Base-by-base conservation (phyloP, 768 basidiomycete genomes). In the Lentinula edodes region DNA sequence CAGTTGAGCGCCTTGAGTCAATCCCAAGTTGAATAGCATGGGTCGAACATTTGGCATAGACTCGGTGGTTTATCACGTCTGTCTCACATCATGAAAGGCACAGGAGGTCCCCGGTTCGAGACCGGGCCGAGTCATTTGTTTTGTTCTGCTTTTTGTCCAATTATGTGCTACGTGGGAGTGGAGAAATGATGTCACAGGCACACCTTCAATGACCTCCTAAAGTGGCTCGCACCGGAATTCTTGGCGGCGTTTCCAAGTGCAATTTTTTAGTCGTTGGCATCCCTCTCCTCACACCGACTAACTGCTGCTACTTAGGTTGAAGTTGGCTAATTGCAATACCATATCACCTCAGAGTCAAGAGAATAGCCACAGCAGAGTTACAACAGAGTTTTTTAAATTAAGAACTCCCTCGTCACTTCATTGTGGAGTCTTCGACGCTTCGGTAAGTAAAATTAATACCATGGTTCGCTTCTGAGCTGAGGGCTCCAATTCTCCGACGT, bases 31-130 rank as follows among this genome's bases (percentile, higher is more conserved):
- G 28, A 28, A 28, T 4, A 28, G 28, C 3, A 28, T 4, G 28
- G 28, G 28, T 28, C 28, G 0, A 3, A 4, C 0, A 28, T 28
- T 28, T 39, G 1, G 6, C 5, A 9, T 10, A 23, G 51, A 34
- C 36, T 52, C 51, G 51, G 51, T 52, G 51, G 51, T 52, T 34
- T 36, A 52, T 52, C 32, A 36, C 35, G 28, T 52, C 32, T 36
- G 51, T 34, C 28, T 52, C 35, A 52, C 35, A 34, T 8, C 0
- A 12, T 46, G 45, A 20, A 3, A 13, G 16, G 20, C 51, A 52
- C 51, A 52, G 51, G 51, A 52, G 51, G 51, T 52, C 51, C 51
- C 51, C 51, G 51, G 51, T 52, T 52, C 51, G 51, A 52, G 32
- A 52, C 51, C 51, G 51, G 51, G 51, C 35, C 51, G 51, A 52